These are phyloP conservation scores for Laetiporus sulphureus DNA, from an alignment of 1,284 basidiomycete genomes.

Conservation along the genomic window DNA sequence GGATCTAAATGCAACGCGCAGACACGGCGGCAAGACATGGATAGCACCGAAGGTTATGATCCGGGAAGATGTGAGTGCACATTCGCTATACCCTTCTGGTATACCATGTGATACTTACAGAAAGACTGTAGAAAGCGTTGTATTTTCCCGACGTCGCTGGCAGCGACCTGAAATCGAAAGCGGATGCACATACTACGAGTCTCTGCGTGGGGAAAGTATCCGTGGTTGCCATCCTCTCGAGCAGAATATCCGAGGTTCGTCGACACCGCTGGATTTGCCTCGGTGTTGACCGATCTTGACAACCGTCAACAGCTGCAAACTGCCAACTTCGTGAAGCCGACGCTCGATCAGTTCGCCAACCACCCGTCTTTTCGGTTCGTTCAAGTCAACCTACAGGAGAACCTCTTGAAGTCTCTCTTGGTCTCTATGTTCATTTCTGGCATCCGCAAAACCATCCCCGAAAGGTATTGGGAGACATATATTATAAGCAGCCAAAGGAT, in stretches of 20 bases:
- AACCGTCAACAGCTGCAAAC: conserved; percentile 62
- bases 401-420: conserved; percentile 84
- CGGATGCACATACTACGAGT: conserved; percentile 64
- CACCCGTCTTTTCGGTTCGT: conserved; percentile 76
- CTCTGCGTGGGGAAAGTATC: conserved; percentile 74
- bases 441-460: conserved; percentile 62
- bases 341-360: conserved; percentile 52
- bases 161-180: conserved; percentile 44
- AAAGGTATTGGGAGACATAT: conserved; percentile 68
- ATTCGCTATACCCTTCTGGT: not conserved
- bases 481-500: conserved; percentile 77
- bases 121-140: conserved; percentile 61
- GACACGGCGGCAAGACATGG: conserved; percentile 93
- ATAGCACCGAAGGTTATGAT: conserved; percentile 87
- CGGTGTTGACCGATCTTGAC: too few species aligned
- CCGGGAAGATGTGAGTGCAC: conserved; percentile 69
- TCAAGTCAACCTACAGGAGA: conserved; percentile 89
- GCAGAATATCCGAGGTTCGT: conserved; percentile 79
- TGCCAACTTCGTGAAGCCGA: conserved; percentile 62
- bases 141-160: conserved; percentile 92
- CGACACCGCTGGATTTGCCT: too few species aligned
- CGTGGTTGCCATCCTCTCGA: conserved; percentile 76
- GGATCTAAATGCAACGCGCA: conserved; percentile 78
- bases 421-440: conserved; percentile 78
- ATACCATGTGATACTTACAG: not conserved